Evolutionary conservation across 139 green algal species (phyloP).

Genomic region (Chlamydomonas sphaeroides): DNA sequence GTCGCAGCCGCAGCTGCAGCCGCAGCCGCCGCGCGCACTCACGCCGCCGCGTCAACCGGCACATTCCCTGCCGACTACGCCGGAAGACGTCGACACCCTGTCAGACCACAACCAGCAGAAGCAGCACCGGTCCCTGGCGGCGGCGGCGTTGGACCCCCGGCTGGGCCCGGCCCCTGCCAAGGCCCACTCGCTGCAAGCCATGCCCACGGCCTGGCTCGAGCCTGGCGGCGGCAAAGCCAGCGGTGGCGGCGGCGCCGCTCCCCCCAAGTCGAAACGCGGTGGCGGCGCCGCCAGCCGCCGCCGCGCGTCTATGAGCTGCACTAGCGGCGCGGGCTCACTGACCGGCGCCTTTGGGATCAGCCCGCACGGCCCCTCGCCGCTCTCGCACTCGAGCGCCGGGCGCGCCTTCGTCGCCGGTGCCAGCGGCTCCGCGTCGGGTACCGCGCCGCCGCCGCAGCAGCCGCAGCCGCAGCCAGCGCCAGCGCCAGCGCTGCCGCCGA

Average conservation of each 20-base stretch:
- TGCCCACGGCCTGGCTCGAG: conserved; percentile 8
- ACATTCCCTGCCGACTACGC: no score
- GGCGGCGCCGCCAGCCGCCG: not conserved
- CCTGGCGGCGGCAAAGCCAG: not conserved
- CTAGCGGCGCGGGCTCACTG: not conserved
- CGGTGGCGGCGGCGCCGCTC: not conserved
- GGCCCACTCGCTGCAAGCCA: conserved; percentile 18
- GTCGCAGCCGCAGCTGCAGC: not conserved
- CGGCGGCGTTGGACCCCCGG: no score
- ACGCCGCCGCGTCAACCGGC: no score
- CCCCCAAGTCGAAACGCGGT: no score
- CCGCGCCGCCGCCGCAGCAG: no score
- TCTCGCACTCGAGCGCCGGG: conserved; percentile 9
- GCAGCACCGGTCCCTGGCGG: no score
- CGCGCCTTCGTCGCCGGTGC: not conserved
- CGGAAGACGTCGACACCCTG: no score
- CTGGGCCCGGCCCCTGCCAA: no score
- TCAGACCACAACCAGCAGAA: no score
- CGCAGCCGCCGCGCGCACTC: not conserved
- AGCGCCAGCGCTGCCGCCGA: not conserved
- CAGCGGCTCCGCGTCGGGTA: not conserved
- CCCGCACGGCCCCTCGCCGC: conserved; percentile 29
- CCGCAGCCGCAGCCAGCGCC: no score
- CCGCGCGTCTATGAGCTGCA: conserved; percentile 21
- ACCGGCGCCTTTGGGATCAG: no score